Conservation (phyloP, 2,329 filamentous ascomycete species). For the Helicocarpus griseus region DNA sequence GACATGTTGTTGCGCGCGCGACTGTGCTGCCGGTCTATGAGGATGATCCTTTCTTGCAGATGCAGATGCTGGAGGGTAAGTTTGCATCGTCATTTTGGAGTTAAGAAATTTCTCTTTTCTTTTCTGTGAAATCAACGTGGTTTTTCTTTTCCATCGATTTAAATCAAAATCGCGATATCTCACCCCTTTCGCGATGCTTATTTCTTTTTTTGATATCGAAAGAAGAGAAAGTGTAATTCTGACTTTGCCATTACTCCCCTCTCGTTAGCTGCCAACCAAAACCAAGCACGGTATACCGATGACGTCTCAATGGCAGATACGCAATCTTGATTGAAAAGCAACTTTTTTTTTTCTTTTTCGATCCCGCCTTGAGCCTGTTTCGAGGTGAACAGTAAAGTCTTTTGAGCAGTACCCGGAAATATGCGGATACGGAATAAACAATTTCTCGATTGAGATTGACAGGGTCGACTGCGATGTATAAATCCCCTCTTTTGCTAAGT, state of each 20-base stretch:
- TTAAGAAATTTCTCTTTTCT: not conserved
- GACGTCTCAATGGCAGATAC: not conserved
- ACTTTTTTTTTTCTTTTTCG: not conserved
- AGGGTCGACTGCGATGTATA: too few relatives aligned
- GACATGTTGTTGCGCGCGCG: slow-evolving; percentile 1
- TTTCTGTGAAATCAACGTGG: not conserved
- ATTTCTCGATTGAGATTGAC: not conserved
- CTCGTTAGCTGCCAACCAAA: not conserved
- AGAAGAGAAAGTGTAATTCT: too few relatives aligned
- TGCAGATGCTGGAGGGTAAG: slow-evolving; percentile 1
- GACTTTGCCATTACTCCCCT: not conserved
- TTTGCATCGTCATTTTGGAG: too few relatives aligned
- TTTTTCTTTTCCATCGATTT: not conserved
- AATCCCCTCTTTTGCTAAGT: too few relatives aligned
- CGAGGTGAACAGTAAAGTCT: too few relatives aligned
- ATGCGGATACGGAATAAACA: too few relatives aligned
- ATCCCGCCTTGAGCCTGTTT: too few relatives aligned
- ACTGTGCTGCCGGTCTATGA: not conserved
- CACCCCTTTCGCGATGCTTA: too few relatives aligned
- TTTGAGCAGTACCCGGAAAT: too few relatives aligned
- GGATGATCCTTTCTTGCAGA: not conserved
- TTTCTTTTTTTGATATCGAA: not conserved
- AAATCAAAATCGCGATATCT: not conserved
- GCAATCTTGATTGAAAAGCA: not conserved
- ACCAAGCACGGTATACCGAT: not conserved